Evolutionary conservation across 805 yeast species (phyloP).

Genomic region (Schizosaccharomyces osmophilus): DNA sequence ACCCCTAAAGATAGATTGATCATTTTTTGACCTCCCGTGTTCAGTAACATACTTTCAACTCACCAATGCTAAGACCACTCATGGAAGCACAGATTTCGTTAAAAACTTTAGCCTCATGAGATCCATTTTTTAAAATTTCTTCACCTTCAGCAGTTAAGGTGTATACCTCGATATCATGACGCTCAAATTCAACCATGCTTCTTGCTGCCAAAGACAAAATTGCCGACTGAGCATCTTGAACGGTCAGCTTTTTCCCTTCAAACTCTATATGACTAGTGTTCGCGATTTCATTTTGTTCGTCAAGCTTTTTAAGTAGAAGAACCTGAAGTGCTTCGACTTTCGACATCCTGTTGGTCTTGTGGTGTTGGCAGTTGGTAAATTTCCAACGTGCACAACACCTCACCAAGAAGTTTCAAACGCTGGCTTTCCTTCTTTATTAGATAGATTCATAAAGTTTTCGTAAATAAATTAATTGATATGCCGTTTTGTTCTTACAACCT

Average conservation of each 20-base stretch:
- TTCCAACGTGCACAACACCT: neutral
- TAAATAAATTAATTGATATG: no score
- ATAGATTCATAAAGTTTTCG: no score
- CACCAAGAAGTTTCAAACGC: no score
- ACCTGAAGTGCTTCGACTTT: neutral
- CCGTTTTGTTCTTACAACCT: no score
- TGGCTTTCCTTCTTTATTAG: no score
- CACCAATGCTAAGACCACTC: neutral
- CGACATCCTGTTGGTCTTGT: neutral
- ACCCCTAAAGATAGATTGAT: no score
- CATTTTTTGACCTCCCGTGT: no score
- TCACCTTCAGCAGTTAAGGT: neutral
- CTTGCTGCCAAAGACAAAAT: neutral
- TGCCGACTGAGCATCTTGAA: conserved; percentile 2
- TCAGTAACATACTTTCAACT: neutral
- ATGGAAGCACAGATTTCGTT: neutral
- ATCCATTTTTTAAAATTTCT: neutral
- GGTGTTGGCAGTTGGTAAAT: neutral
- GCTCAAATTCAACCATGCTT: conserved; percentile 1
- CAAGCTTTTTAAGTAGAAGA: neutral
- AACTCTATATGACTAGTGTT: neutral
- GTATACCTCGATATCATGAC: neutral
- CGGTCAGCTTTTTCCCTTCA: neutral
- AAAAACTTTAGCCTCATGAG: conserved; percentile 1
- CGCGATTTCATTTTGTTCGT: neutral